phyloP scores from a whole-genome alignment of 495 filamentous ascomycete genomes.

The Tetracladium marchalianum region DNA sequence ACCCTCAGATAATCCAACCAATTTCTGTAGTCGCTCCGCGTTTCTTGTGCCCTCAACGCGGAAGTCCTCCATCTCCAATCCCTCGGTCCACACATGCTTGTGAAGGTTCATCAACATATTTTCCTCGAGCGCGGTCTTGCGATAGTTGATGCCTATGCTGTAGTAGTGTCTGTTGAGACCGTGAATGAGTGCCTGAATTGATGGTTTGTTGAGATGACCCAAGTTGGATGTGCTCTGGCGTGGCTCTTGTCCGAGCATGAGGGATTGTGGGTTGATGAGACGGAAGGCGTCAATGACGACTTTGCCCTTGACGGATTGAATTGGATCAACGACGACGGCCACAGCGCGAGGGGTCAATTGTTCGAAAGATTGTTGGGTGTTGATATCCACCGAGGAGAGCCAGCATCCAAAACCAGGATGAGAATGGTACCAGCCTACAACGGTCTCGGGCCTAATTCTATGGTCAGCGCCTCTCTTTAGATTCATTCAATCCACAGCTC shows the following conservation, averaged over 20 bases:
- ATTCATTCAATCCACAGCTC: background rate
- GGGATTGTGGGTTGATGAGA: slow-evolving; percentile 95
- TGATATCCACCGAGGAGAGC: slow-evolving; percentile 98
- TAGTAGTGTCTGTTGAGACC: slow-evolving; percentile 98
- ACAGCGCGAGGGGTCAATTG: slow-evolving; percentile 93
- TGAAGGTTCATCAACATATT: slow-evolving; percentile 99
- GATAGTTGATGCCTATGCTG: slow-evolving; percentile 94
- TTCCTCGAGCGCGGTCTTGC: slow-evolving; percentile 95
- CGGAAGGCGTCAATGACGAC: slow-evolving; percentile 99
- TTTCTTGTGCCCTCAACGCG: slow-evolving; percentile 72
- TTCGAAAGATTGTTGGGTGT: slow-evolving; percentile 98
- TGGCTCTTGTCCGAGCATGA: slow-evolving; percentile 98
- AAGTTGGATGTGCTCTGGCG: slow-evolving; percentile 96
- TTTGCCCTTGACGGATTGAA: slow-evolving; percentile 98
- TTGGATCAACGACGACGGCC: slow-evolving; percentile 95
- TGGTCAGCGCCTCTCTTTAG: slow-evolving; percentile 1
- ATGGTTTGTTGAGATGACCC: slow-evolving; percentile 96
- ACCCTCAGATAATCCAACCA: slow-evolving; percentile 84
- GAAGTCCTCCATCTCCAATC: slow-evolving; percentile 95
- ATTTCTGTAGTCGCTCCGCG: slow-evolving; percentile 71
- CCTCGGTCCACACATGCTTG: slow-evolving; percentile 99
- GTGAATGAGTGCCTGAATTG: slow-evolving; percentile 98
- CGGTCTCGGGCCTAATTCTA: slow-evolving; percentile 69
- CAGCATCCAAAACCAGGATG: slow-evolving; percentile 99
- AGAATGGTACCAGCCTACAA: slow-evolving; percentile 99